phyloP scores from a whole-genome alignment of 164 flowering plant species.

The Tetrastigma voinierianum region DNA sequence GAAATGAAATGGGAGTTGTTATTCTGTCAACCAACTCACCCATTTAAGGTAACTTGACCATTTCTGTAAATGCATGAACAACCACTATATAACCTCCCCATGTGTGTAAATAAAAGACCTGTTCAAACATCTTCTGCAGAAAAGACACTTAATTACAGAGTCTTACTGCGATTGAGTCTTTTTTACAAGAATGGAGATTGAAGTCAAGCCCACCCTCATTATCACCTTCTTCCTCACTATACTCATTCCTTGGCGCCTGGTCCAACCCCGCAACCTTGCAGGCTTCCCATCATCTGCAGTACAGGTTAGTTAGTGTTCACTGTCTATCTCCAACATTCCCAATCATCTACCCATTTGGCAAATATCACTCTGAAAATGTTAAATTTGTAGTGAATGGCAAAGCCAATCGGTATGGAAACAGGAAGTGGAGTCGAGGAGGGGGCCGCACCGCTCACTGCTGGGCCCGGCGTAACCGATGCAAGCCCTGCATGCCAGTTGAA shows the following conservation, averaged over 20 bases:
- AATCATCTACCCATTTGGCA: too few species aligned
- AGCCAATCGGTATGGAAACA: not conserved
- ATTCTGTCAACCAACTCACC: too few species aligned
- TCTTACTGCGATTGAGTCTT: not conserved
- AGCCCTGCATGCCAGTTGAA: slow-evolving; percentile 9
- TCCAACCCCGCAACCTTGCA: not conserved
- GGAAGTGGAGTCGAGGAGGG: not conserved
- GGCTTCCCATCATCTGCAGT: slow-evolving; percentile 4
- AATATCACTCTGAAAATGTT: not conserved
- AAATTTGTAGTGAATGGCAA: not conserved
- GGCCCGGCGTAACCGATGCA: slow-evolving; percentile 8
- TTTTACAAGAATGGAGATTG: not conserved
- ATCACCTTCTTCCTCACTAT: not conserved
- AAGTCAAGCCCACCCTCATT: not conserved
- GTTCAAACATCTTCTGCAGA: not conserved
- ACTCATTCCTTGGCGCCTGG: not conserved
- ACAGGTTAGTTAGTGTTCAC: not conserved
- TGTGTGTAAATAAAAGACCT: too few species aligned
- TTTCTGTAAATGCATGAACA: too few species aligned
- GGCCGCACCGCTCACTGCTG: slow-evolving; percentile 6
- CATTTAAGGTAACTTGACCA: too few species aligned
- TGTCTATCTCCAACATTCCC: not conserved
- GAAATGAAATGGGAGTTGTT: not conserved
- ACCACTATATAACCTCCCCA: too few species aligned
- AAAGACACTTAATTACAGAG: not conserved